Base-by-base conservation (phyloP, 1,284 basidiomycete species). In the Cryptococcus hybrid region DNA sequence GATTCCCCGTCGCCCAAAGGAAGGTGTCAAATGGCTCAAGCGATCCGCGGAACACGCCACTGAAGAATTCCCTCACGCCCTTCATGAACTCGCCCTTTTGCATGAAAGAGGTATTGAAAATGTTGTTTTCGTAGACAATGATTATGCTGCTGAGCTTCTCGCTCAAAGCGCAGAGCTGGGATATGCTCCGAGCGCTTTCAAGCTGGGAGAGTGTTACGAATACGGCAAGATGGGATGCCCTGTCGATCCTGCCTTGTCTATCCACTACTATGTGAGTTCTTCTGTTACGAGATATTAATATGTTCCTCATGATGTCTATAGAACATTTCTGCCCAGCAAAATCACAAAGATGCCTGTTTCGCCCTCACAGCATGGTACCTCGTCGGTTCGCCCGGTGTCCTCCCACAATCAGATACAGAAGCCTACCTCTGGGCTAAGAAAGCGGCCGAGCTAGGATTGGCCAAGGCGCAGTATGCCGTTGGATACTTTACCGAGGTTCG, bases 161-260 rank as follows among this genome's bases (percentile, higher is more conserved):
- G 95, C 96, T 0, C 90, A 96, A 75, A 95, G 93, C 18, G 87
- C 90, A 0, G 95, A 99, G 78, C 83, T 99, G 50, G 93, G 93
- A 9, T 98, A 98, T 78, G 92, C 95, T 6, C 92, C 95, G 2
- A 92, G 89, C 69, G 95, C 95, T 47, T 93, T 95, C 80, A 88
- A 93, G 67, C 81, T 99, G 56, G 95, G 95, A 47, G 95, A 99
- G 79, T 98, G 95, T 78, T 99, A 99, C 78, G 95, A 99, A 81
- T 99, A 98, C 78, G 96, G 95, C 44, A 93, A 93, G 82, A 90
- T 98, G 87, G 93, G 92, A 12, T 99, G 95, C 71, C 95, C 95
- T n/a, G 90, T 94, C 73, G 95, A 99, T 75, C 86, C 93, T 1
- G 95, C 96, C 15, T 82, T 99, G 57, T 94, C 90, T 51, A 99